Evolutionary conservation across 106 monocot genomes (phyloP).

Genomic region (Dioscorea dumetorum): DNA sequence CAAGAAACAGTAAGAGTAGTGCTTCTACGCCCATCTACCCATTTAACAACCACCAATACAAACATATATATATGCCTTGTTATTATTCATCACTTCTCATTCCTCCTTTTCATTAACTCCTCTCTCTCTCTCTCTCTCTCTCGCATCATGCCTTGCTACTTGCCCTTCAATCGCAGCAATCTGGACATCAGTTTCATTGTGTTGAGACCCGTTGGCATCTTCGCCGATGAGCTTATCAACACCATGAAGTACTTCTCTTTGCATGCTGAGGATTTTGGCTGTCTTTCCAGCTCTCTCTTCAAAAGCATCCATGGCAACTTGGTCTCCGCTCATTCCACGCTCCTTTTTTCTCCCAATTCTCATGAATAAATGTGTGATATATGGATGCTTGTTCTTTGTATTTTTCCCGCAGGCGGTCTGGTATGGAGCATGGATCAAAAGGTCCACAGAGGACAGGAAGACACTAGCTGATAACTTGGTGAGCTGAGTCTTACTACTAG

Average conservation of each 20-base stretch:
- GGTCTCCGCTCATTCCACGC: not conserved
- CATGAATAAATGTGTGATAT: too few species aligned
- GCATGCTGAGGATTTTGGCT: constrained; percentile 31
- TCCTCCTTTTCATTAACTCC: too few species aligned
- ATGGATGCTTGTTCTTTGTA: too few species aligned
- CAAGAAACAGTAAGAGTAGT: too few species aligned
- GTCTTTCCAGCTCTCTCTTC: constrained; percentile 21
- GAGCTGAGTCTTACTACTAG: not conserved
- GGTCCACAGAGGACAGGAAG: constrained; percentile 14
- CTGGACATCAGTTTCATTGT: constrained; percentile 25
- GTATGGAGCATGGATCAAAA: constrained; percentile 38
- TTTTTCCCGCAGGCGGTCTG: constrained; percentile 17
- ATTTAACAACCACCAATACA: too few species aligned
- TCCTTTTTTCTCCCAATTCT: too few species aligned
- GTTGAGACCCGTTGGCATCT: constrained; percentile 9
- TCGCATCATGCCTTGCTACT: constrained; percentile 27
- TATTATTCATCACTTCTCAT: too few species aligned
- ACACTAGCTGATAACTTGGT: constrained; percentile 14
- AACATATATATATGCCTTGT: too few species aligned
- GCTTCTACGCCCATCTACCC: too few species aligned
- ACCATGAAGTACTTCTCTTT: constrained; percentile 30
- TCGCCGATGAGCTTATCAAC: constrained; percentile 26
- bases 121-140: too few species aligned
- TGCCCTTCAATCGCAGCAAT: constrained; percentile 26
- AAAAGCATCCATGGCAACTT: constrained; percentile 37